Conservation (phyloP, 257 asterid genomes). For the Nicotiana attenuata region DNA sequence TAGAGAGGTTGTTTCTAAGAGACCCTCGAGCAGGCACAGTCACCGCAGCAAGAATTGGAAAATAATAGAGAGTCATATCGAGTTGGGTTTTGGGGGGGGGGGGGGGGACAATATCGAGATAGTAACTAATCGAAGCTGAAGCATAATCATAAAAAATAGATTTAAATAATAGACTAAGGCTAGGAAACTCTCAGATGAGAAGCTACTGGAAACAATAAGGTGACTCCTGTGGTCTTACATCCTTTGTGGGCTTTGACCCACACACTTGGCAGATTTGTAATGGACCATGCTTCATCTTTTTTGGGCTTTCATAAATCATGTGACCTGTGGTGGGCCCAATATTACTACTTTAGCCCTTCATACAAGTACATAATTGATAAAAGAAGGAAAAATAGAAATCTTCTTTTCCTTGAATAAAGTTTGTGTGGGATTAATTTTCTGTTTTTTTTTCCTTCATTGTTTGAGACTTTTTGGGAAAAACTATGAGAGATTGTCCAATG, state of each 20-base stretch:
- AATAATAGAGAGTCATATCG: no score
- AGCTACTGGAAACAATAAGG: neutral
- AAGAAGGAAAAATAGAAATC: neutral
- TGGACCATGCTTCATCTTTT: neutral
- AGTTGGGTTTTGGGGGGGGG: no score
- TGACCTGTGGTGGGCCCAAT: neutral
- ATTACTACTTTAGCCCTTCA: neutral
- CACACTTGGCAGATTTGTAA: neutral
- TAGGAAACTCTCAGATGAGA: neutral
- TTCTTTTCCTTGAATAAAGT: neutral
- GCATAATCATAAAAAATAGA: no score
- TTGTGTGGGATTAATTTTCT: neutral
- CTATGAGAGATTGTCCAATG: no score
- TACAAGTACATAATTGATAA: neutral
- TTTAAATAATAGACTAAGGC: no score
- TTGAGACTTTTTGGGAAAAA: no score
- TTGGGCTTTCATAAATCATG: neutral
- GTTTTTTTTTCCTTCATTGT: no score
- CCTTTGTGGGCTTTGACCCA: neutral
- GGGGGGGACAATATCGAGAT: no score
- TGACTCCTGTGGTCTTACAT: neutral
- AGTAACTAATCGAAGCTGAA: no score
- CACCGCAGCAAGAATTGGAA: no score
- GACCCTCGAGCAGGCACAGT: neutral
- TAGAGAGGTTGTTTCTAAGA: no score